These are phyloP conservation scores for Geotrichum europaeum DNA, from an alignment of 1,139 yeast genomes.

Conservation along the genomic window DNA sequence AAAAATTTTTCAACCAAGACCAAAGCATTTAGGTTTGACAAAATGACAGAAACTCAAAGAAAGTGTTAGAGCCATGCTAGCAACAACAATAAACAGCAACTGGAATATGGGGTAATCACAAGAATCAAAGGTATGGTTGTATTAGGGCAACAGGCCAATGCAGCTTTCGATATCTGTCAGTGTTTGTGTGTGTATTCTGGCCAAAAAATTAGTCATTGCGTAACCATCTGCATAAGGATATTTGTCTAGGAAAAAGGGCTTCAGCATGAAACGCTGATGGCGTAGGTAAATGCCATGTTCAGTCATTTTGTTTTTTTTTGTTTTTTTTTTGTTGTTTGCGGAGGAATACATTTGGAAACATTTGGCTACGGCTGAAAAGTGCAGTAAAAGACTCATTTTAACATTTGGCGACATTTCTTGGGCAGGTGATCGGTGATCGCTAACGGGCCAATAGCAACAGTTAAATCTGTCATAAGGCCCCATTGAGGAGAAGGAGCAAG, in stretches of 20 bases:
- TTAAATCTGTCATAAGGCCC: not conserved
- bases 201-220: too few relatives aligned
- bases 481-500: not conserved
- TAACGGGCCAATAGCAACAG: not conserved
- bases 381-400: not conserved
- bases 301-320: not conserved
- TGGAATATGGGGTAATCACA: not conserved
- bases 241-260: not conserved
- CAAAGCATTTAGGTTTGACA: not conserved
- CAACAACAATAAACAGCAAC: not conserved
- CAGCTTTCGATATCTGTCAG: too few relatives aligned
- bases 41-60: not conserved
- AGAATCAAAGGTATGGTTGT: not conserved
- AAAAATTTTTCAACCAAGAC: not conserved
- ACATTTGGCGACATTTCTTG: not conserved
- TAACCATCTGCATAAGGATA: too few relatives aligned
- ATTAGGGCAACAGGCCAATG: too few relatives aligned
- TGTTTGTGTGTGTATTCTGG: too few relatives aligned
- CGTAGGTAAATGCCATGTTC: not conserved
- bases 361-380: not conserved
- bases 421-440: not conserved
- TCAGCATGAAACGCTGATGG: not conserved
- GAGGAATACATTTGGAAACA: not conserved
- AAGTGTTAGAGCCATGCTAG: not conserved
- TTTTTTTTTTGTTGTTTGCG: not conserved